Evolutionary conservation across 768 basidiomycete species (phyloP), one percentile per base, ranked within the genome.

Genomic region (Hysterangium stoloniferum): DNA sequence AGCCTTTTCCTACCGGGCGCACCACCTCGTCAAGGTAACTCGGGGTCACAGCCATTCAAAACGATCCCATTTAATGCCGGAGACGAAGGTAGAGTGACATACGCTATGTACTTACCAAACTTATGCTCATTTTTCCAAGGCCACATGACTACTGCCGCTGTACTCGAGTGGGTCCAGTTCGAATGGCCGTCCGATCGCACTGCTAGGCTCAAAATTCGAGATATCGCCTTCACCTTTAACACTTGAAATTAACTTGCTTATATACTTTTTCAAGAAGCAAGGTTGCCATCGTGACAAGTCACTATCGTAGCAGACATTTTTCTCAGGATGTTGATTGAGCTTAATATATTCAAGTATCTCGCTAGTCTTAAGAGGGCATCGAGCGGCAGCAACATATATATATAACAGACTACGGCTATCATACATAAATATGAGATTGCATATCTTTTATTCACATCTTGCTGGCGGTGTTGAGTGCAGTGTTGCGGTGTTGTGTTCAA

Each of bases 1-100:
- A 93, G 91, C 56, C 82, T 98, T 64, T 93, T 98, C 62, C 83
- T 82, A 62, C 82, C 89, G 1, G 94, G 94, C 1, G 86, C 85
- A 6, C 94, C 92, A 2, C 95, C 96, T 4, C 71, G 91, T 27
- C 93, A 97, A 65, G 92, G 93, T 0, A 76, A 81, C 57, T 71
- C 77, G 22, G 86, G 90, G 13, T 84, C 84, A 0, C 77, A 86
- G 42, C 91, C 96, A 1, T 98, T 79, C 73, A 98, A 95, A 67
- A 84, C 82, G 3, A 73, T 94, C 44, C 77, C 77, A 33, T 96
- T 96, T 65, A 83, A 86, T 53, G 74, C 96, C 8, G 91, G 88
- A 0, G 78, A 82, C 40, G 86, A 86, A 61, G 87, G 93, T 90
- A 57, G 59, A 79, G 64, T 22, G 40, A 11, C 33, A 20, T 38